These are phyloP conservation scores for Gossypium raimondii DNA, from an alignment of 345 rosid species.

Conservation along the genomic window DNA sequence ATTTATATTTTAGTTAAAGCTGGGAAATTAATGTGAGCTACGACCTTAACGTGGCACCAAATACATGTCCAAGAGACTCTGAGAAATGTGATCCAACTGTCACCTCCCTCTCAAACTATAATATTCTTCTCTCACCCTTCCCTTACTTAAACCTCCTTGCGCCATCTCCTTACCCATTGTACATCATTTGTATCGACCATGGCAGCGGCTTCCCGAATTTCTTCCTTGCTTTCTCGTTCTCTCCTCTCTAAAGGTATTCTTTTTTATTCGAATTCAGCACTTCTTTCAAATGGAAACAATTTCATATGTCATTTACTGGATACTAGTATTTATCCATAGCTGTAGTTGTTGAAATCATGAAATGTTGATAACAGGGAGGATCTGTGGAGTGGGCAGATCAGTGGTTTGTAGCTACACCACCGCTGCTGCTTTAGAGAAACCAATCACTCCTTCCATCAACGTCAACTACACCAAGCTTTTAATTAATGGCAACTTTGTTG, in stretches of 20 bases:
- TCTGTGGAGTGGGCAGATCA: slow-evolving; percentile 23
- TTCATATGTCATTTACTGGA: no score
- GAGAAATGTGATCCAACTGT: neutral
- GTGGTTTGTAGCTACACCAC: slow-evolving; percentile 49
- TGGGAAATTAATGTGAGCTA: neutral
- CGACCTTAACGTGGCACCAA: neutral
- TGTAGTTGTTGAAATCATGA: neutral
- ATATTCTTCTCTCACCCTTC: neutral
- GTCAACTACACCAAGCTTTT: slow-evolving; percentile 59
- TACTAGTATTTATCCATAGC: neutral
- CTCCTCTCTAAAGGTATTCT: slow-evolving; percentile 29
- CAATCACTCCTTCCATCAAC: slow-evolving; percentile 44
- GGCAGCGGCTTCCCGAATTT: slow-evolving; percentile 54
- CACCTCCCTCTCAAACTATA: neutral
- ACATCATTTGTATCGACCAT: neutral
- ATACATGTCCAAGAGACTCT: neutral
- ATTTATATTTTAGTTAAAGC: neutral
- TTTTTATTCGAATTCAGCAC: neutral
- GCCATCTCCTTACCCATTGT: neutral
- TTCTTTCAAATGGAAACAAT: neutral
- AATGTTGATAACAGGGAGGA: slow-evolving; percentile 38
- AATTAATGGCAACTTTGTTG: slow-evolving; percentile 71
- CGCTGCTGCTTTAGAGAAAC: slow-evolving; percentile 43
- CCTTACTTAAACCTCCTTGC: neutral
- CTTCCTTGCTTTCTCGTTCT: slow-evolving; percentile 50